Evolutionary conservation across 257 asterid genomes (phyloP), one percentile per base, ranked within the genome.

Genomic region (Primulina tabacum): DNA sequence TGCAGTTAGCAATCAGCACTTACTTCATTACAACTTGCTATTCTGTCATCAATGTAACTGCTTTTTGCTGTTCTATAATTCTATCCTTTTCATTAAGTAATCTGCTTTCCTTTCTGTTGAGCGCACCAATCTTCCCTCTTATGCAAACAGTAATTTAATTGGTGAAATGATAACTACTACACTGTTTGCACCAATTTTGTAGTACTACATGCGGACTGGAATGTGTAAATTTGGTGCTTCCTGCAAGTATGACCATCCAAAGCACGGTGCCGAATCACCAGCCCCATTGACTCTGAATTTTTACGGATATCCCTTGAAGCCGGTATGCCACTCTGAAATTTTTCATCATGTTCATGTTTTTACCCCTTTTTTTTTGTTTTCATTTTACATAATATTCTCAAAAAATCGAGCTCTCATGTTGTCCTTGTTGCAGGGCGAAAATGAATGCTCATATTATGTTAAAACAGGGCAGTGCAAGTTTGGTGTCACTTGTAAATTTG

Each of bases 221-320:
- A 84, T 73, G 82, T 94, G 99, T 82, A 91, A 89, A 82, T 94
- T 79, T 76, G 99, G 99, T 74, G 76, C 86, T 64, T 90, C 97
- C 77, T 94, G 99, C 92, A 94, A 90, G 81, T 94, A 89, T 71
- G 85, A 94, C 82, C 99, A 94, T 78, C 99, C 99, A 70, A 91
- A 90, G 78, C 88, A 80, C 38, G 96, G 92, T 77, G 76, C 77
- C 67, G 96, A 90, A 72, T 79, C 95, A 69, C 80, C 90, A 21
- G 76, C 80, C 34, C 86, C 28, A 20, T 55, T 58, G 52, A 26
- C 62, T 21, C 58, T 4, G 20, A 60, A 37, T 57, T 53, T 71
- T 34, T 56, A 65, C 61, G 73, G 71, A 43, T 70, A 60, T 73
- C 79, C 73, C 5, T 37, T 70, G 58, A 20, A 79, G 64, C 71